These are phyloP conservation scores for Kentomonas sorsogonicus DNA, from an alignment of 208 protist species.

Conservation along the genomic window DNA sequence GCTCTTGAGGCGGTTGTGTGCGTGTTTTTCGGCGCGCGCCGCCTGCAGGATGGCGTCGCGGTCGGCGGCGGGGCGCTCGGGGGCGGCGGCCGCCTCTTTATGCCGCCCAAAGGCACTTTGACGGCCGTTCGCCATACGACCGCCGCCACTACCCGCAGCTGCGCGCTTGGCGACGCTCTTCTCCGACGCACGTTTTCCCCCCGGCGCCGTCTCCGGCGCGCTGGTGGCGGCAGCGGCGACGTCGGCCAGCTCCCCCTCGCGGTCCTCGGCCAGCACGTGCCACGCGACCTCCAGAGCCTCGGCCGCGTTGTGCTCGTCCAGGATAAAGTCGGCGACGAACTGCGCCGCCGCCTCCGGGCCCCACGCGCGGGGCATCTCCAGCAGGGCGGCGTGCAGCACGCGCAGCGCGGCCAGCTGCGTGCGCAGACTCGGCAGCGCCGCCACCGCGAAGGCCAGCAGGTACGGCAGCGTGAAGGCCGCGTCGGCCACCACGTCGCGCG, in stretches of 20 bases:
- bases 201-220: not conserved
- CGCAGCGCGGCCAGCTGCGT: constrained; percentile 56
- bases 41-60: no score
- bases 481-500: constrained; percentile 46
- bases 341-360: constrained; percentile 16
- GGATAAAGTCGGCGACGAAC: constrained; percentile 40
- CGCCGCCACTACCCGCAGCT: no score
- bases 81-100: no score
- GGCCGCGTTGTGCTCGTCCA: constrained; percentile 41
- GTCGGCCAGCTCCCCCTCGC: constrained; percentile 14
- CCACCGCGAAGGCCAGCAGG: constrained; percentile 55
- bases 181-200: no score
- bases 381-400: constrained; percentile 37
- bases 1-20: no score
- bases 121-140: no score
- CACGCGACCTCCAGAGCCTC: constrained; percentile 27
- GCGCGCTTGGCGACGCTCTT: no score
- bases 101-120: no score
- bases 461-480: constrained; percentile 42
- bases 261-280: no score
- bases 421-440: constrained; percentile 41
- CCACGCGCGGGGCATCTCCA: constrained; percentile 23
- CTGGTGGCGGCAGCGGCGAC: constrained; percentile 2
- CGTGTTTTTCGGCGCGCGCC: no score
- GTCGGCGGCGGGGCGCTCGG: no score